phyloP scores from a whole-genome alignment of 768 basidiomycete species.

The Saitozyma podzolica region DNA sequence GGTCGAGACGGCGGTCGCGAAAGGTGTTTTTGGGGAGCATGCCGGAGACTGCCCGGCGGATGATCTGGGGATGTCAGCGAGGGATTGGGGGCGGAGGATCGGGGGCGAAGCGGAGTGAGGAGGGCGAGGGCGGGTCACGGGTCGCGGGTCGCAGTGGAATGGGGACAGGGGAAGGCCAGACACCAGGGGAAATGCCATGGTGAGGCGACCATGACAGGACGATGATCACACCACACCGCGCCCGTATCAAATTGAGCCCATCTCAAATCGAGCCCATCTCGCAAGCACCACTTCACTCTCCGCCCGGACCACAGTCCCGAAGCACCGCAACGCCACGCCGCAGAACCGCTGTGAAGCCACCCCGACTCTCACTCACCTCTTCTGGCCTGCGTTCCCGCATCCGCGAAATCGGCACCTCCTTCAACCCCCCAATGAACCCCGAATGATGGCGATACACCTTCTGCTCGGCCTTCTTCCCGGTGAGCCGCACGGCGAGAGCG shows the following conservation, averaged over 20 bases:
- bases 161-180: no score
- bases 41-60: slow-evolving; percentile 90
- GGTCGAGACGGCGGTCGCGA: slow-evolving; percentile 79
- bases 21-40: slow-evolving; percentile 99
- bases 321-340: neutral
- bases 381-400: slow-evolving; percentile 87
- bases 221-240: no score
- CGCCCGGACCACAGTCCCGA: neutral
- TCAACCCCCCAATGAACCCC: slow-evolving; percentile 89
- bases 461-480: slow-evolving; percentile 85
- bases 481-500: slow-evolving; percentile 75
- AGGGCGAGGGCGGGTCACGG: no score
- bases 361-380: slow-evolving; percentile 61
- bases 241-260: no score
- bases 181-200: no score
- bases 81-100: no score
- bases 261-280: no score
- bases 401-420: slow-evolving; percentile 79
- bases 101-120: no score
- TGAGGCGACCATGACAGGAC: no score
- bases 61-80: slow-evolving; percentile 63
- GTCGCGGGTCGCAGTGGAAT: no score
- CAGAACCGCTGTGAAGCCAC: slow-evolving; percentile 7
- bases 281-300: neutral
- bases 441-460: slow-evolving; percentile 84